Percentiles rank a stretch among this genome's conserved stretches.
Evolutionary conservation across 441 rosid species (phyloP).

Genomic region (Euphorbia schlechtendalii): DNA sequence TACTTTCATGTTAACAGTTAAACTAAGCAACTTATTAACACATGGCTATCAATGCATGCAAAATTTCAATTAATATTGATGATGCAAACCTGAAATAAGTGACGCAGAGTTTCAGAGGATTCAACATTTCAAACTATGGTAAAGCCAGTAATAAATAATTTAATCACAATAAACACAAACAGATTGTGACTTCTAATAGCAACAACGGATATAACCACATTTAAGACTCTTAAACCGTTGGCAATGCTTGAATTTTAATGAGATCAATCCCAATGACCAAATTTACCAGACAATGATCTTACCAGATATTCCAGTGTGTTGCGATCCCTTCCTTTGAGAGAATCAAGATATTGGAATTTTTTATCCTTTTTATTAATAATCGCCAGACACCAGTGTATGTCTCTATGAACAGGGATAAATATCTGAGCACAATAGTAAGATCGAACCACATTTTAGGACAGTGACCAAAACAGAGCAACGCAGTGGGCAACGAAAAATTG

Average conservation of each 20-base stretch:
- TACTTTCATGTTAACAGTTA: background rate
- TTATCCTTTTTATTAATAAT: slow-evolving; percentile 64
- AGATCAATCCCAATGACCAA: background rate
- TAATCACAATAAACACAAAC: no score
- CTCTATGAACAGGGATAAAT: slow-evolving; percentile 80
- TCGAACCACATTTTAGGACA: slow-evolving; percentile 1
- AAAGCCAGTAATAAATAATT: no score
- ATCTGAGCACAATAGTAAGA: slow-evolving; percentile 52
- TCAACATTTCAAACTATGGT: no score
- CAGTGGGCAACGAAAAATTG: background rate
- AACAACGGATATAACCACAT: no score
- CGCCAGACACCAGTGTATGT: slow-evolving; percentile 81
- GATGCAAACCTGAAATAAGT: no score
- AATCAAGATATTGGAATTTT: slow-evolving; percentile 91
- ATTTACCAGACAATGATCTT: slow-evolving; percentile 17
- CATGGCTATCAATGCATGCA: background rate
- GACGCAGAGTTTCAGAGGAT: no score
- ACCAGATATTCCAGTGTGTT: slow-evolving; percentile 54
- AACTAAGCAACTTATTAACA: background rate
- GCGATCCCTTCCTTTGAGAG: slow-evolving; percentile 52
- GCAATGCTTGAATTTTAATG: no score
- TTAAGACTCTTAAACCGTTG: no score
- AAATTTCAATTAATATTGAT: no score
- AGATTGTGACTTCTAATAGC: no score
- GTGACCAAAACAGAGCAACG: slow-evolving; percentile 7